Evolutionary conservation across 208 protist genomes (phyloP).

Genomic region (Strigomonas oncopelti): DNA sequence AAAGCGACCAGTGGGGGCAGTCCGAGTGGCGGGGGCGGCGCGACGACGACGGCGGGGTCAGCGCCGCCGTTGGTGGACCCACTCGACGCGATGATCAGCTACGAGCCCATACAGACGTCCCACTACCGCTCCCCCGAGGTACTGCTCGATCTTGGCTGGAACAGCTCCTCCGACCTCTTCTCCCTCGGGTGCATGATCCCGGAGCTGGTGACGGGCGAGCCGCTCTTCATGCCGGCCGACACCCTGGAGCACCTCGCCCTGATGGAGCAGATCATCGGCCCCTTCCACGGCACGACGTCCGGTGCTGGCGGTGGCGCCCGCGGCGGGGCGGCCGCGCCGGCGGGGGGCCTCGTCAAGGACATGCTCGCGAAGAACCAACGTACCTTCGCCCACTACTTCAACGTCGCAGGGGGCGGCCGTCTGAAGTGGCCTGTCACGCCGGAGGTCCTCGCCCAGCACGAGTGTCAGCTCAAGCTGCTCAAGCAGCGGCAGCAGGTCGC

Average conservation of each 20-base stretch:
- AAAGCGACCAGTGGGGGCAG: too few species aligned
- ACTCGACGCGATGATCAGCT: too few species aligned
- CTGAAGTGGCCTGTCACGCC: constrained; percentile 48
- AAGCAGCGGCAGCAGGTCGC: constrained; percentile 1
- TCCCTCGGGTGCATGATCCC: constrained; percentile 83
- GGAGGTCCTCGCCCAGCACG: constrained; percentile 15
- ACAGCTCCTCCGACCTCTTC: constrained; percentile 63
- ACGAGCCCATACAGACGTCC: constrained; percentile 69
- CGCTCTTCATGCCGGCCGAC: constrained; percentile 72
- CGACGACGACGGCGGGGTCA: too few species aligned
- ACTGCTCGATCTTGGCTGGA: constrained; percentile 75
- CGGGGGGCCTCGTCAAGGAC: constrained; percentile 16
- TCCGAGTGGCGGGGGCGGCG: too few species aligned
- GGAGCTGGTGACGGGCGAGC: constrained; percentile 70
- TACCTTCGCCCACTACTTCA: constrained; percentile 59
- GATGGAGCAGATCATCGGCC: constrained; percentile 69
- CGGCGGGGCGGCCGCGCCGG: constrained; percentile 4
- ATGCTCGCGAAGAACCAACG: constrained; percentile 50
- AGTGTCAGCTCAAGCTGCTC: neutral
- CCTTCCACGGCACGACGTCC: constrained; percentile 37
- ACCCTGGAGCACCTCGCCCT: constrained; percentile 76
- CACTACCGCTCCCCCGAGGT: constrained; percentile 81
- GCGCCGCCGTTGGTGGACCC: too few species aligned
- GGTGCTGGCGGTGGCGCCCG: constrained; percentile 21
- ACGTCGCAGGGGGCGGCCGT: constrained; percentile 29